Conservation (phyloP, 129 eudicot genomes). For the Tagetes erecta region DNA sequence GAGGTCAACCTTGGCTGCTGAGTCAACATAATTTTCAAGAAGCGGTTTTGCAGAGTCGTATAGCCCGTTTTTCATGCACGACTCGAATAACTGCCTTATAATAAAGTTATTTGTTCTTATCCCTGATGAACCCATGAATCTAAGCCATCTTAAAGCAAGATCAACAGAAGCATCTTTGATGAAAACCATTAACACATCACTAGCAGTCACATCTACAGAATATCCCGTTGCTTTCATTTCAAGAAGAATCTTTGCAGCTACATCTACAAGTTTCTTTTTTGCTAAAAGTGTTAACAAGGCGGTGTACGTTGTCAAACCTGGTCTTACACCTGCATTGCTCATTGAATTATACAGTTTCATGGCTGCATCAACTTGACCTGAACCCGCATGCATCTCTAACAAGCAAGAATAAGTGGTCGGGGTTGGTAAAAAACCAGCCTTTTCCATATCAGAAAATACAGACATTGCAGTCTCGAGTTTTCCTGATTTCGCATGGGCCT, state of each 20-base stretch:
- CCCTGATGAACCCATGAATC: slow-evolving; percentile 92
- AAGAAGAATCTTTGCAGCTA: slow-evolving; percentile 84
- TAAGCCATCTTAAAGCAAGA: slow-evolving; percentile 88
- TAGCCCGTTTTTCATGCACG: slow-evolving; percentile 93
- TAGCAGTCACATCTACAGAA: slow-evolving; percentile 86
- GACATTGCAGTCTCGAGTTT: slow-evolving; percentile 97
- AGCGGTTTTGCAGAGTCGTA: slow-evolving; percentile 97
- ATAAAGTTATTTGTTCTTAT: slow-evolving; percentile 90
- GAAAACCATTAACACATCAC: slow-evolving; percentile 94
- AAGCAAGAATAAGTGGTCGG: slow-evolving; percentile 93
- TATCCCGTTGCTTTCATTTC: slow-evolving; percentile 98
- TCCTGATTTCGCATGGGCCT: slow-evolving; percentile 94
- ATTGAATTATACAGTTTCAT: slow-evolving; percentile 95
- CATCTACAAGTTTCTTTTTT: slow-evolving; percentile 86
- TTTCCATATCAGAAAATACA: slow-evolving; percentile 81
- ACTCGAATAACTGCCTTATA: slow-evolving; percentile 85
- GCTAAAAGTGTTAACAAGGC: slow-evolving; percentile 82
- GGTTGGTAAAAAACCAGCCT: slow-evolving; percentile 89
- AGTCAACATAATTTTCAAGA: slow-evolving; percentile 82
- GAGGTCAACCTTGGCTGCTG: slow-evolving; percentile 90
- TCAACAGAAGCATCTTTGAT: slow-evolving; percentile 89
- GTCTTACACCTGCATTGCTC: slow-evolving; percentile 84
- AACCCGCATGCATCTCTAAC: slow-evolving; percentile 91
- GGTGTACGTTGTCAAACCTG: slow-evolving; percentile 75
- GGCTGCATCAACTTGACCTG: slow-evolving; percentile 88